Conservation (phyloP, 768 basidiomycete species). For the Rhodosporidiobolus odoratus region DNA sequence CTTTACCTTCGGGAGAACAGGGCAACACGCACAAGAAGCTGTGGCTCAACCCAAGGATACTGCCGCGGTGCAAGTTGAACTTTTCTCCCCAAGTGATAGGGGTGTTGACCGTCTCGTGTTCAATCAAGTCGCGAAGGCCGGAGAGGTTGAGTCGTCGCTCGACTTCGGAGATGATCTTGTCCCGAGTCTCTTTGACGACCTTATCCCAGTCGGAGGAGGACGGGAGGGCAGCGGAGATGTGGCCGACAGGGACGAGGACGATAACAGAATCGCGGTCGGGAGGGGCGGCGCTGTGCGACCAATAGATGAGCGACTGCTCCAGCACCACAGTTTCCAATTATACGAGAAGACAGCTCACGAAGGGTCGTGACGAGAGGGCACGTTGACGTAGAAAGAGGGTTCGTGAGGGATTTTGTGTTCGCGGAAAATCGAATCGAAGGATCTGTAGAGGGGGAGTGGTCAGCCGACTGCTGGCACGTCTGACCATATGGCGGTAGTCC, state of each 20-base stretch:
- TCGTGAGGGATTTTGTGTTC: conserved; percentile 48
- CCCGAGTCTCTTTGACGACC: conserved; percentile 22
- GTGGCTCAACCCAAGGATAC: conserved; percentile 50
- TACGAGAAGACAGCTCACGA: conserved; percentile 13
- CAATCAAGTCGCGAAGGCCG: conserved; percentile 46
- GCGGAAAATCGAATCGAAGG: conserved; percentile 51
- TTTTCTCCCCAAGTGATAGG: conserved; percentile 50
- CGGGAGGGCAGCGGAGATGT: conserved; percentile 41
- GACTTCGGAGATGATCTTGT: conserved; percentile 30
- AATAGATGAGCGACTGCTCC: not conserved
- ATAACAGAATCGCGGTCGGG: conserved; percentile 48
- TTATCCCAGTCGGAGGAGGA: conserved; percentile 26
- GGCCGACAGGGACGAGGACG: conserved; percentile 49
- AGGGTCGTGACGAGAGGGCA: conserved; percentile 48
- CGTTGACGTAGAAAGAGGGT: conserved; percentile 51
- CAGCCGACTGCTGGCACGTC: not conserved
- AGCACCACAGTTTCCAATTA: too few relatives aligned
- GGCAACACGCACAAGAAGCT: conserved; percentile 45
- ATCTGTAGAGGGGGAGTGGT: not conserved
- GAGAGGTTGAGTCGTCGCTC: conserved; percentile 45
- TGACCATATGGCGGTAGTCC: not conserved
- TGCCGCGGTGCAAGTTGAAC: conserved; percentile 50
- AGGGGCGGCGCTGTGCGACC: conserved; percentile 45
- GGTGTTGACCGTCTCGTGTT: conserved; percentile 48
- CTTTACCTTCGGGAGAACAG: not conserved